These are phyloP conservation scores for Platanus orientalis DNA, from an alignment of 164 flowering plant genomes.

Conservation along the genomic window DNA sequence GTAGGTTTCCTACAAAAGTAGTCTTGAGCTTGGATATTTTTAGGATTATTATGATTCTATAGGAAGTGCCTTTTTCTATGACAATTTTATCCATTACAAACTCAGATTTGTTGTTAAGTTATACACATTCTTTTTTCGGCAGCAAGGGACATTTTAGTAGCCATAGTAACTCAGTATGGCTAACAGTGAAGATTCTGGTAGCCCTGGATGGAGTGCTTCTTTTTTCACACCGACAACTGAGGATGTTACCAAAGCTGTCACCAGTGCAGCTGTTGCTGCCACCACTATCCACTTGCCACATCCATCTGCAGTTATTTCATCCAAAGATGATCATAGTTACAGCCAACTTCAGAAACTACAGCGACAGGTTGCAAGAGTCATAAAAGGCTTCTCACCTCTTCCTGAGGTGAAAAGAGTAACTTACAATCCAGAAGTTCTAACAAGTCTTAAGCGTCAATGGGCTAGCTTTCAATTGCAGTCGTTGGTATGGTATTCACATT, in stretches of 20 bases:
- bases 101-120: not conserved
- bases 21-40: not conserved
- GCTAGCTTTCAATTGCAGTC: slow-evolving; percentile 84
- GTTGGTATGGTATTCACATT: slow-evolving; percentile 54
- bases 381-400: slow-evolving; percentile 74
- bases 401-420: slow-evolving; percentile 47
- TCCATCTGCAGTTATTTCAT: slow-evolving; percentile 81
- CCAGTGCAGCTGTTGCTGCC: slow-evolving; percentile 74
- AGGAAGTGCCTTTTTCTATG: not conserved
- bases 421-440: slow-evolving; percentile 93
- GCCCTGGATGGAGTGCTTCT: slow-evolving; percentile 84
- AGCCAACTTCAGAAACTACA: slow-evolving; percentile 73
- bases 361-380: slow-evolving; percentile 51
- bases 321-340: slow-evolving; percentile 67
- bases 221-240: slow-evolving; percentile 74
- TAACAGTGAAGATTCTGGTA: slow-evolving; percentile 61
- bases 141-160: slow-evolving; percentile 10
- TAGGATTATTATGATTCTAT: not conserved
- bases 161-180: too few relatives aligned
- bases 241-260: slow-evolving; percentile 81
- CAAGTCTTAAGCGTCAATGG: slow-evolving; percentile 98
- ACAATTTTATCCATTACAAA: not conserved
- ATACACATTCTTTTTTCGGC: not conserved
- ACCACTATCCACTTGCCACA: slow-evolving; percentile 56
- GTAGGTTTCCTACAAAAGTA: too few relatives aligned